Conservation (phyloP, 352 stramenopile species). For the Globisporangium irregulare region DNA sequence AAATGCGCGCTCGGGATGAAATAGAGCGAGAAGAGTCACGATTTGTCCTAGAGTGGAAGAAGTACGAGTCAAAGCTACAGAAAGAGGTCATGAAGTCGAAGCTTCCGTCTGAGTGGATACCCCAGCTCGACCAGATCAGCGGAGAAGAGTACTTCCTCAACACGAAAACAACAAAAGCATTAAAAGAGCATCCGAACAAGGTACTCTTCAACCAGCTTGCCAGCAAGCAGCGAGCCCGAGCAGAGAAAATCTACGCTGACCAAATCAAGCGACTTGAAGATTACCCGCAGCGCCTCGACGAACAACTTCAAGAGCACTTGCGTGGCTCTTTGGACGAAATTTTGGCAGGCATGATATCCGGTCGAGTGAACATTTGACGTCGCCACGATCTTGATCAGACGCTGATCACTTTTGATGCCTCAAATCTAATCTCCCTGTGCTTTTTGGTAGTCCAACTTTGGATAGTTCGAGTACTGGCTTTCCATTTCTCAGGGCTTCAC, state of each 20-base stretch:
- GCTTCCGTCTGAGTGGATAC: conserved; percentile 38
- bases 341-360: conserved; percentile 13
- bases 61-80: conserved; percentile 35
- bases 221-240: conserved; percentile 26
- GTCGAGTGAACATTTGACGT: conserved; percentile 3
- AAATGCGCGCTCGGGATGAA: conserved; percentile 20
- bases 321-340: conserved; percentile 12
- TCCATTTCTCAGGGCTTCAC: neutral
- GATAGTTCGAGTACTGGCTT: conserved; percentile 5
- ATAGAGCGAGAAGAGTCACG: conserved; percentile 22
- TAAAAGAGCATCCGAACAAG: conserved; percentile 36
- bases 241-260: conserved; percentile 23
- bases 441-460: conserved; percentile 2
- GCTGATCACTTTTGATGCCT: neutral
- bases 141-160: conserved; percentile 44
- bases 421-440: neutral
- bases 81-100: conserved; percentile 37
- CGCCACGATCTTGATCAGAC: neutral
- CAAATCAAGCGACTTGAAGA: conserved; percentile 22
- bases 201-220: conserved; percentile 28
- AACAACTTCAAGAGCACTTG: conserved; percentile 11
- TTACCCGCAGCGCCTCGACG: conserved; percentile 24
- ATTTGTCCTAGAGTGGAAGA: conserved; percentile 27
- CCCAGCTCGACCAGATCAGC: conserved; percentile 32
- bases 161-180: conserved; percentile 29